Evolutionary conservation across 2,329 filamentous ascomycete species (phyloP).

Genomic region (Tolypocladium album): DNA sequence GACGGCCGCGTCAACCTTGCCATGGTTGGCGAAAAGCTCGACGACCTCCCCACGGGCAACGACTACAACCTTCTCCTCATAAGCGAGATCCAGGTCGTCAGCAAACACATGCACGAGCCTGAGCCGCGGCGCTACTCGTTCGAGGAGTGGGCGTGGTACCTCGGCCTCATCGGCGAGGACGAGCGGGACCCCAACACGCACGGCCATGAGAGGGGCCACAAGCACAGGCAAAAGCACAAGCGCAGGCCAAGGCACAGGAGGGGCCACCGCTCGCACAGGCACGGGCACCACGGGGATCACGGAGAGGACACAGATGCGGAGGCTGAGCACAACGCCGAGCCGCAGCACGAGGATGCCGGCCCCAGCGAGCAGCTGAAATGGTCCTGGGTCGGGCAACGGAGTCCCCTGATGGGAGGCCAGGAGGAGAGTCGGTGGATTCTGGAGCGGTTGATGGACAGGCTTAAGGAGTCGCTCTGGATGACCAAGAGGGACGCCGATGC

Average conservation of each 20-base stretch:
- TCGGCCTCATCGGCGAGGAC: slow-evolving; percentile 63
- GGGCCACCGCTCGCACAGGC: neutral
- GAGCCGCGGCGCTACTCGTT: slow-evolving; percentile 60
- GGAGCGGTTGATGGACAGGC: slow-evolving; percentile 46
- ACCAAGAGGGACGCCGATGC: neutral
- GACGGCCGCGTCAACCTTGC: slow-evolving; percentile 23
- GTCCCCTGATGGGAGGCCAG: slow-evolving; percentile 58
- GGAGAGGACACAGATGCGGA: neutral
- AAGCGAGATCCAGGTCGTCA: slow-evolving; percentile 57
- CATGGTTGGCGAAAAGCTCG: slow-evolving; percentile 22
- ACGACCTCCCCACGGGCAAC: slow-evolving; percentile 28
- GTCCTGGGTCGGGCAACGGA: slow-evolving; percentile 64
- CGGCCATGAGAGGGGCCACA: slow-evolving; percentile 21
- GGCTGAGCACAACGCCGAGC: slow-evolving; percentile 2
- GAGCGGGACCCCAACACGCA: slow-evolving; percentile 41
- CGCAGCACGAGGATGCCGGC: slow-evolving; percentile 12
- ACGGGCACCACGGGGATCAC: neutral
- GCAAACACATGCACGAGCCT: slow-evolving; percentile 46
- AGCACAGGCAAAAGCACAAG: neutral
- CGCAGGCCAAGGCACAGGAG: neutral
- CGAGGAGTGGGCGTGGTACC: slow-evolving; percentile 79
- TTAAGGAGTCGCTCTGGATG: slow-evolving; percentile 26
- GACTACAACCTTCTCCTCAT: slow-evolving; percentile 58
- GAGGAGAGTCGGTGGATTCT: slow-evolving; percentile 66
- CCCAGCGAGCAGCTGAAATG: slow-evolving; percentile 30